Evolutionary conservation across 768 basidiomycete species (phyloP).

Genomic region (Coprinopsis cinerea): DNA sequence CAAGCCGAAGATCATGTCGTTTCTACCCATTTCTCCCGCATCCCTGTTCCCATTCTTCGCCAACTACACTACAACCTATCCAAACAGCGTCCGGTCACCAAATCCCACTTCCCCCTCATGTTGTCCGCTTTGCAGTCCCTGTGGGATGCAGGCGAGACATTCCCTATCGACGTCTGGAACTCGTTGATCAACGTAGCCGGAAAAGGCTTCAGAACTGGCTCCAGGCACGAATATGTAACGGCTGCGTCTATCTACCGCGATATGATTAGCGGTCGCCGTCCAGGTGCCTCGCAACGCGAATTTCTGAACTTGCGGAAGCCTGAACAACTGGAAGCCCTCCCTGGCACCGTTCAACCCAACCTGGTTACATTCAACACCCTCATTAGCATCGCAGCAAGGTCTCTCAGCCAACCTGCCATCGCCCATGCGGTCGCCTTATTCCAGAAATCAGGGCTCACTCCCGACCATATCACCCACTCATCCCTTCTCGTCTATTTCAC

Average conservation of each 20-base stretch:
- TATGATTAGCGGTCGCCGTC: slow-evolving; percentile 41
- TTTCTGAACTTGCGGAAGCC: slow-evolving; percentile 3
- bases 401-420: slow-evolving; percentile 36
- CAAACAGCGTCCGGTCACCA: slow-evolving; percentile 47
- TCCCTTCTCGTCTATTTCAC: slow-evolving; percentile 53
- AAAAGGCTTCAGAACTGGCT: slow-evolving; percentile 56
- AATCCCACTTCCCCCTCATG: slow-evolving; percentile 55
- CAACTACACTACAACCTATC: slow-evolving; percentile 57
- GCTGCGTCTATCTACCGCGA: slow-evolving; percentile 58
- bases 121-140: slow-evolving; percentile 56
- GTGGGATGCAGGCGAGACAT: slow-evolving; percentile 24
- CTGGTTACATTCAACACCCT: slow-evolving; percentile 67
- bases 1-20: slow-evolving; percentile 18
- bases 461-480: slow-evolving; percentile 60
- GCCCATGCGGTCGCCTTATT: slow-evolving; percentile 51
- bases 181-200: slow-evolving; percentile 63
- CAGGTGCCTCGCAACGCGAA: slow-evolving; percentile 23
- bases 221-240: slow-evolving; percentile 49
- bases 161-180: slow-evolving; percentile 73
- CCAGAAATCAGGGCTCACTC: slow-evolving; percentile 43
- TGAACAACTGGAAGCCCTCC: slow-evolving; percentile 2
- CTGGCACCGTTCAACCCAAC: slow-evolving; percentile 44
- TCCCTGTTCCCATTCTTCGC: slow-evolving; percentile 49
- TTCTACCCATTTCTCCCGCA: slow-evolving; percentile 18
- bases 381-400: slow-evolving; percentile 55